Conservation (phyloP, 1,139 yeast genomes). For the Groenewaldozyma auringiensis region DNA sequence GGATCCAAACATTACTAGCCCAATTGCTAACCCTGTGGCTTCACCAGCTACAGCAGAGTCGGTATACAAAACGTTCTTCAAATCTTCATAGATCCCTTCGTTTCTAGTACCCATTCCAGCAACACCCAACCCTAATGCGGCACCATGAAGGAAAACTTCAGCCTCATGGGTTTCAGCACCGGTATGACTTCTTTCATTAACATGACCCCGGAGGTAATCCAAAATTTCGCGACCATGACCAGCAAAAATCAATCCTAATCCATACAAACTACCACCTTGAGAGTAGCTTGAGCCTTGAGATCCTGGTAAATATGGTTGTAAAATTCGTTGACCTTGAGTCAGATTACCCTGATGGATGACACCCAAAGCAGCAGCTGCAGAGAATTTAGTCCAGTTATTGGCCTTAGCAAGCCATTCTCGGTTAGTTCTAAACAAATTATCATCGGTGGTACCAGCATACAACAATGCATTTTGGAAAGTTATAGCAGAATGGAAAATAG, state of each 20-base stretch:
- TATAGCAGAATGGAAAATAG: slow-evolving; percentile 92
- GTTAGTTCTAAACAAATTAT: slow-evolving; percentile 82
- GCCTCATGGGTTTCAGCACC: slow-evolving; percentile 55
- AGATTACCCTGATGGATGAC: slow-evolving; percentile 94
- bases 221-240: slow-evolving; percentile 91
- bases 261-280: slow-evolving; percentile 93
- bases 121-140: slow-evolving; percentile 90
- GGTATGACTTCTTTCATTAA: slow-evolving; percentile 47
- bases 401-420: slow-evolving; percentile 97
- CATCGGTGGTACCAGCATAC: slow-evolving; percentile 97
- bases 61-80: slow-evolving; percentile 75
- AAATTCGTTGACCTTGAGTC: slow-evolving; percentile 78
- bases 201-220: slow-evolving; percentile 66
- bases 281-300: slow-evolving; percentile 60
- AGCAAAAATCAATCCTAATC: slow-evolving; percentile 88
- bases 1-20: slow-evolving; percentile 92
- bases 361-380: slow-evolving; percentile 97
- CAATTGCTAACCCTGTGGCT: slow-evolving; percentile 96
- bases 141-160: slow-evolving; percentile 91
- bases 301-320: slow-evolving; percentile 90
- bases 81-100: slow-evolving; percentile 67
- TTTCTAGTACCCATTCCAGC: slow-evolving; percentile 93
- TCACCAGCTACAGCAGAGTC: slow-evolving; percentile 95
- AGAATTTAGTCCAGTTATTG: slow-evolving; percentile 94
- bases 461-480: slow-evolving; percentile 91